phyloP scores from a whole-genome alignment of 1,139 yeast species.

The Suhomyces guaymorum region DNA sequence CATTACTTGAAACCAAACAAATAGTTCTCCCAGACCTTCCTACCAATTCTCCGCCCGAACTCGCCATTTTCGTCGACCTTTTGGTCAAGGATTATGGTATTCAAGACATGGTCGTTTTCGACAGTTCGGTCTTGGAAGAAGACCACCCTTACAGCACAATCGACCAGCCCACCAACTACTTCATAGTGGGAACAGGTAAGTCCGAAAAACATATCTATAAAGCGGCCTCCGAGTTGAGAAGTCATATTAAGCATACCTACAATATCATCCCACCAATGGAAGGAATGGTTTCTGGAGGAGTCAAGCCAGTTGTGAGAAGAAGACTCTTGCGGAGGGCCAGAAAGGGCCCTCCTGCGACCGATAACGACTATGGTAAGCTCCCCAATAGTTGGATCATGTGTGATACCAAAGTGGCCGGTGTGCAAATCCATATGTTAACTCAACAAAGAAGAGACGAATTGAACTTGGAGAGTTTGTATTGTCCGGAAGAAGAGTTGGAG shows the following conservation, averaged over 20 bases:
- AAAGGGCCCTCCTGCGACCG: conserved; percentile 55
- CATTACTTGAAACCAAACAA: conserved; percentile 30
- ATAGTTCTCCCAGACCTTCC: conserved; percentile 54
- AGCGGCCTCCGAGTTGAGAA: conserved; percentile 61
- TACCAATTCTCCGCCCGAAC: conserved; percentile 41
- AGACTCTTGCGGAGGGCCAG: conserved; percentile 61
- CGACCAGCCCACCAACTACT: conserved; percentile 43
- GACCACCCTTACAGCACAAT: conserved; percentile 42
- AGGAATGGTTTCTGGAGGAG: conserved; percentile 67
- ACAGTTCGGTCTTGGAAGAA: conserved; percentile 34
- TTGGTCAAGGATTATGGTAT: conserved; percentile 66
- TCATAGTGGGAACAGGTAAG: conserved; percentile 76
- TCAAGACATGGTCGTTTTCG: conserved; percentile 60
- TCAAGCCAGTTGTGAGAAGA: conserved; percentile 58
- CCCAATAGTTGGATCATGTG: conserved; percentile 82
- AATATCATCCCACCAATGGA: conserved; percentile 56
- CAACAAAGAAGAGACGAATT: conserved; percentile 64
- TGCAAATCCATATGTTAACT: conserved; percentile 73
- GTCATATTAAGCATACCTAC: conserved; percentile 36
- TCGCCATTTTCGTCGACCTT: too few relatives aligned
- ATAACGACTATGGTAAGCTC: conserved; percentile 55
- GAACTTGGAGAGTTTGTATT: conserved; percentile 71
- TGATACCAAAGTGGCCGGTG: conserved; percentile 61
- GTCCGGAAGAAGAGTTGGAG: conserved; percentile 43
- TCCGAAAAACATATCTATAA: conserved; percentile 74